Conservation (phyloP, 1,139 yeast genomes). For the Blastobotrys aristatus region DNA sequence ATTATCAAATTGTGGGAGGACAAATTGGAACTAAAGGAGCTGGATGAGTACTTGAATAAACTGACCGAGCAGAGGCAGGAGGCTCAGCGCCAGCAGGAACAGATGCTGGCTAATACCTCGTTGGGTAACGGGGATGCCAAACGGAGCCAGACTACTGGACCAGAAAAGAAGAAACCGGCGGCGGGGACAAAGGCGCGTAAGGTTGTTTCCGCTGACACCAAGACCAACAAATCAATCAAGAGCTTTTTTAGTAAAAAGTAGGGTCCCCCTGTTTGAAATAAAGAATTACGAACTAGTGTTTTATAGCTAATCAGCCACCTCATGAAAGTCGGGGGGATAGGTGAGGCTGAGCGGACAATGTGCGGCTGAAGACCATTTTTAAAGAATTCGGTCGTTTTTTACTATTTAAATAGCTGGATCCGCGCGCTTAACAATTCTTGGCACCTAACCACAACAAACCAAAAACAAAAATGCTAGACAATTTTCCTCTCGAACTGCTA, state of each 20-base stretch:
- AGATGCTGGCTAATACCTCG: background rate
- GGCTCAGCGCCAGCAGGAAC: conserved; percentile 1
- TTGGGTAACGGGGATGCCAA: conserved; percentile 8
- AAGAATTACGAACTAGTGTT: no score
- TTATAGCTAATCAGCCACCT: no score
- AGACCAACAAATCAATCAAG: conserved; percentile 22
- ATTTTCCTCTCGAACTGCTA: no score
- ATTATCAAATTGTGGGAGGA: conserved; percentile 20
- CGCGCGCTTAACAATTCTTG: no score
- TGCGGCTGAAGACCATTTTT: no score
- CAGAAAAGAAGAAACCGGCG: background rate
- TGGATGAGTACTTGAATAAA: conserved; percentile 17
- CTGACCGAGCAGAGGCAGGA: background rate
- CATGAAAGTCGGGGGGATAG: no score
- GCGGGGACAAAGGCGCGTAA: background rate
- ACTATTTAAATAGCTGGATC: no score
- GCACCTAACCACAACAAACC: no score
- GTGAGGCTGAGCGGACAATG: no score
- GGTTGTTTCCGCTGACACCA: conserved; percentile 10
- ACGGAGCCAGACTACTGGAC: conserved; percentile 5
- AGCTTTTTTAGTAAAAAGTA: conserved; percentile 25
- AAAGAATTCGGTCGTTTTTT: no score
- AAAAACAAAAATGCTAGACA: no score
- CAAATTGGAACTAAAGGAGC: conserved; percentile 20
- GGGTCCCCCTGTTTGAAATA: no score